phyloP scores from a whole-genome alignment of 2,329 filamentous ascomycete species.

The Fusarium nelsonii region DNA sequence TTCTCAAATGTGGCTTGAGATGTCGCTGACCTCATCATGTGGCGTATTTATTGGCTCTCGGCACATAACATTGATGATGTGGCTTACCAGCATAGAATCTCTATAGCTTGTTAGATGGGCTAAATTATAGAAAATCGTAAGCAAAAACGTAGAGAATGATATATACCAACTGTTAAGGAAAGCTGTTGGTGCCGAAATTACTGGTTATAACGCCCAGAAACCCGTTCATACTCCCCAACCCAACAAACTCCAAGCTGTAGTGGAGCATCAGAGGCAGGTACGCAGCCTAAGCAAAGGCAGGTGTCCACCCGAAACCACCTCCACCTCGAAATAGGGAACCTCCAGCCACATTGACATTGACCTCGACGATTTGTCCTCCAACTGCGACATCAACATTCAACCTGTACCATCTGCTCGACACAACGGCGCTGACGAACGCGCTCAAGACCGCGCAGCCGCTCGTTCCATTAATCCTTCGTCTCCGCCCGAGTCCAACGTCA shows the following conservation, averaged over 20 bases:
- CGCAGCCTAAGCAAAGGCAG: slow-evolving; percentile 27
- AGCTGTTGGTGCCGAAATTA: background rate
- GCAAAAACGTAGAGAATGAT: no score
- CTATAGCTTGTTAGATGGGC: background rate
- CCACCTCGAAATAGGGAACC: slow-evolving; percentile 45
- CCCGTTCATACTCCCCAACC: background rate
- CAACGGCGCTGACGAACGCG: slow-evolving; percentile 3
- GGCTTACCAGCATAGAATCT: slow-evolving; percentile 11
- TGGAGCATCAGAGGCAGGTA: slow-evolving; percentile 42
- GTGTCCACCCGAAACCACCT: slow-evolving; percentile 38
- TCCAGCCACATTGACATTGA: slow-evolving; percentile 44
- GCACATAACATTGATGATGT: slow-evolving; percentile 31
- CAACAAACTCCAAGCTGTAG: slow-evolving; percentile 27
- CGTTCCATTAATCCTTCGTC: slow-evolving; percentile 3
- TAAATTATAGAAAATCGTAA: background rate
- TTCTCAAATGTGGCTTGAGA: slow-evolving; percentile 11
- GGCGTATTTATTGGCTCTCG: slow-evolving; percentile 17
- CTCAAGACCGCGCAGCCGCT: slow-evolving; percentile 12
- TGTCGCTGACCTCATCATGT: slow-evolving; percentile 40
- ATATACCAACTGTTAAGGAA: background rate
- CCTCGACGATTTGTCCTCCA: slow-evolving; percentile 44
- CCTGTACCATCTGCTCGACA: slow-evolving; percentile 2
- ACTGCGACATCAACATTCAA: slow-evolving; percentile 15
- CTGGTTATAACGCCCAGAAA: background rate
- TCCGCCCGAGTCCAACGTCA: slow-evolving; percentile 4